Evolutionary conservation across 139 green algal genomes (phyloP).

Genomic region (Chlorella ohadii): DNA sequence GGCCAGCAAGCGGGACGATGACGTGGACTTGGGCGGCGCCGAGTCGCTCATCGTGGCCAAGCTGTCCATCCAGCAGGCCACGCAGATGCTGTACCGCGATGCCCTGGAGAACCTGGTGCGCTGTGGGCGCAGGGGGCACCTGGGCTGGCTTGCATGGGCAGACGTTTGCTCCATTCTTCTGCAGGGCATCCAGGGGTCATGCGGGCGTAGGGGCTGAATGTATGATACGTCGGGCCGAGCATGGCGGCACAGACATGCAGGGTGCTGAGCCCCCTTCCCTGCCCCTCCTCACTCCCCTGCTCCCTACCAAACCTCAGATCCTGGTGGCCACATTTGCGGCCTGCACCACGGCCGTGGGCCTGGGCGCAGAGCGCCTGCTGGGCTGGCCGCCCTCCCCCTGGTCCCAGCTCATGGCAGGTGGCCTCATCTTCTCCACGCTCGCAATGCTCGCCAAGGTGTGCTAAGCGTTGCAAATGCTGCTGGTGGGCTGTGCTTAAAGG

Average conservation of each 20-base stretch:
- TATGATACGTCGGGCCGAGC: no score
- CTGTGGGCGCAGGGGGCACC: not conserved
- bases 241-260: no score
- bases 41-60: conserved; percentile 8
- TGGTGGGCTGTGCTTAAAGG: not conserved
- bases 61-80: not conserved
- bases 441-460: conserved; percentile 1
- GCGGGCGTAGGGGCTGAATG: no score
- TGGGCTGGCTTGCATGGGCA: not conserved
- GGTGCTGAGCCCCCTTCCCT: no score
- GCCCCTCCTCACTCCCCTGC: no score
- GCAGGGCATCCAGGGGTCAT: no score
- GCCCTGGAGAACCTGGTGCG: conserved; percentile 28
- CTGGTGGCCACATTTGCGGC: not conserved
- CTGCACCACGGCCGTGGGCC: not conserved
- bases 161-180: no score
- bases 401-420: not conserved
- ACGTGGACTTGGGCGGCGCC: conserved; percentile 26
- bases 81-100: not conserved
- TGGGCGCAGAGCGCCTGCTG: conserved; percentile 10
- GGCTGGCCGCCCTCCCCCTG: not conserved
- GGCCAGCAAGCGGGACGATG: not conserved
- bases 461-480: not conserved
- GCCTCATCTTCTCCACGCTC: not conserved
- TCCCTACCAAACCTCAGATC: no score